Evolutionary conservation across 2,329 filamentous ascomycete species (phyloP), one percentile per base, ranked within the genome.

Genomic region (Exophiala calicioides): DNA sequence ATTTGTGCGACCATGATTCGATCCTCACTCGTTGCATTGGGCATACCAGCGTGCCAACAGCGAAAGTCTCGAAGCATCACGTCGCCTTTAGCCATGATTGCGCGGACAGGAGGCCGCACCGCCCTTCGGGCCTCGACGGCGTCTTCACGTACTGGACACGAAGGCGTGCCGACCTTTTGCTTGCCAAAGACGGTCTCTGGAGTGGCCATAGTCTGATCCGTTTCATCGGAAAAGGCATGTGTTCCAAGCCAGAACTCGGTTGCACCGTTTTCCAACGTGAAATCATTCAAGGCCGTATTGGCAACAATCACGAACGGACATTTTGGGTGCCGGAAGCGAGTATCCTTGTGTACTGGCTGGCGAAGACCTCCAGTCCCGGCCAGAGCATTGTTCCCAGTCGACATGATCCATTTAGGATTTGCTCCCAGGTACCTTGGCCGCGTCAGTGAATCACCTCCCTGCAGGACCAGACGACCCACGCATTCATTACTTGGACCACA

Each of bases 181-280:
- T 47, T 38, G 24, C 24, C 35, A 33, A 30, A 24, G 21, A 42
- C 45, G 7, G 43, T 34, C 24, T 38, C 44, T 4, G 42, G 35
- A 6, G 58, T 58, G 10, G 63, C 60, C 24, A 60, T 39, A 27
- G 59, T 54, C 56, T 70, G 65, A 44, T 70, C 64, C 9, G 34
- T 38, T 18, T 56, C 50, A 2, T 56, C 58, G 3, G 66, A 67
- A 50, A 58, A 53, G 10, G 61, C 61, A 50, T 69, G 65, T n/a
- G 65, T 65, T 3, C 68, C 68, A 5, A 70, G 64, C 67, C 66
- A 70, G 55, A 70, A 70, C 53, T 70, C 68, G 3, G 68, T 70
- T 1, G 65, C 57, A 19, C 68, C 68, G 42, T 65, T 70, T 16
- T 50, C 59, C 2, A 49, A 38, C 32, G 52, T 61, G 57, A 70